Percentiles rank a stretch among this genome's conserved stretches.
Evolutionary conservation across 208 protist species (phyloP).

Genomic region (Leishmania mexicana): DNA sequence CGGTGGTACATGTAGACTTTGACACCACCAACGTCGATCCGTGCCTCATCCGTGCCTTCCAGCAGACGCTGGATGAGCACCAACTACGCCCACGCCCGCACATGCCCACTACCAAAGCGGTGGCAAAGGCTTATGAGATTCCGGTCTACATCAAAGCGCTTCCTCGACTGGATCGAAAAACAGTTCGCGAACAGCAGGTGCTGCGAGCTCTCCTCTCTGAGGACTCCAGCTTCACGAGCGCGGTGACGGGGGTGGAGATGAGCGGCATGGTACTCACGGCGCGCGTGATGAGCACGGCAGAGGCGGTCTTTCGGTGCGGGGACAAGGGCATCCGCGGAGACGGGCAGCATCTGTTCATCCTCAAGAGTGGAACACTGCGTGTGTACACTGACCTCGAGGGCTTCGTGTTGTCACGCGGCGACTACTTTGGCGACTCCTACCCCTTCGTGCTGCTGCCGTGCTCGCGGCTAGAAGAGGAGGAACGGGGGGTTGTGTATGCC

Average conservation of each 20-base stretch:
- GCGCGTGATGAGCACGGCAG: constrained; percentile 56
- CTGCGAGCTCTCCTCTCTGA: constrained; percentile 49
- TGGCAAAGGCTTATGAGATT: constrained; percentile 13
- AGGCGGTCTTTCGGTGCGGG: constrained; percentile 50
- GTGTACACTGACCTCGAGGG: constrained; percentile 45
- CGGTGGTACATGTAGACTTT: constrained; percentile 38
- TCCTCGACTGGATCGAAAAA: constrained; percentile 64
- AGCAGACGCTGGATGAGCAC: constrained; percentile 36
- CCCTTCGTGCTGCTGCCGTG: constrained; percentile 38
- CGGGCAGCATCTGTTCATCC: constrained; percentile 61
- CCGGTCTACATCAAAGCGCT: constrained; percentile 32
- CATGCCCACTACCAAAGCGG: background rate
- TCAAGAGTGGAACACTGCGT: constrained; percentile 60
- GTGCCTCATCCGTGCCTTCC: constrained; percentile 31
- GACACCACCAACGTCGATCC: constrained; percentile 34
- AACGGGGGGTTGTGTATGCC: constrained; percentile 58
- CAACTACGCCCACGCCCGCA: background rate
- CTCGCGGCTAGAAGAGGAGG: constrained; percentile 47
- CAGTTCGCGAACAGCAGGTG: constrained; percentile 68
- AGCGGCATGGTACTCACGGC: constrained; percentile 51
- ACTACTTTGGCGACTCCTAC: constrained; percentile 78
- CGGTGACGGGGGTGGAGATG: constrained; percentile 35
- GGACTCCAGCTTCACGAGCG: constrained; percentile 36
- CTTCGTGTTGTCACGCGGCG: constrained; percentile 46
- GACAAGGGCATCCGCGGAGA: constrained; percentile 61